Percentiles rank a stretch among this genome's conserved stretches.
These are phyloP conservation scores for Daldinia caldariorum DNA, from an alignment of 495 filamentous ascomycete genomes.

Conservation along the genomic window DNA sequence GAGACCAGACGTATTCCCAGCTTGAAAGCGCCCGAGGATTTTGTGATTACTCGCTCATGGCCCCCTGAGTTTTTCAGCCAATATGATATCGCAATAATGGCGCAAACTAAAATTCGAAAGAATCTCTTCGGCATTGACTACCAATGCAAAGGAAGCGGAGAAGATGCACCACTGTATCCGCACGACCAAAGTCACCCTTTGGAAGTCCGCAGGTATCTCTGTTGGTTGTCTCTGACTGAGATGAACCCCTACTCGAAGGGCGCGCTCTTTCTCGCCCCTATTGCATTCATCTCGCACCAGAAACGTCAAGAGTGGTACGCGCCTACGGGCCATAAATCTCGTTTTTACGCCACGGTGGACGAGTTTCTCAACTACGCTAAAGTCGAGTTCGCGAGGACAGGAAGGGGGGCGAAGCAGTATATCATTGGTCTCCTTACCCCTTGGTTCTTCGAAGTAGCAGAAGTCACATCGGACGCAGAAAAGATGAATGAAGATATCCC, in stretches of 20 bases:
- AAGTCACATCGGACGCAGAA: neutral
- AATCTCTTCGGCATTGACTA: constrained; percentile 27
- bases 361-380: constrained; percentile 32
- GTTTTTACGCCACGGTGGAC: constrained; percentile 29
- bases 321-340: constrained; percentile 30
- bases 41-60: neutral
- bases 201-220: constrained; percentile 24
- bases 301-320: constrained; percentile 27
- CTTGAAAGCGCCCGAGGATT: neutral
- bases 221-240: constrained; percentile 11
- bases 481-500: constrained; percentile 3
- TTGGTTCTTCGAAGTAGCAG: constrained; percentile 27
- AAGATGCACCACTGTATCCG: constrained; percentile 9
- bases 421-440: constrained; percentile 38
- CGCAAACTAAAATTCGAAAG: constrained; percentile 3
- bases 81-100: constrained; percentile 29
- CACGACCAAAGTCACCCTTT: constrained; percentile 20
- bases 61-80: constrained; percentile 22
- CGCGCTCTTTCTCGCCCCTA: constrained; percentile 30
- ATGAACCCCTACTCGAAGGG: constrained; percentile 1
- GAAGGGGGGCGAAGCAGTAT: neutral
- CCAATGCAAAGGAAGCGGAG: neutral
- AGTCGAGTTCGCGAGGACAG: constrained; percentile 10
- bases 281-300: constrained; percentile 31
- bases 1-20: neutral